A percentile compares a stretch with the other conserved stretches of the same genome.
phyloP scores from a whole-genome alignment of 768 basidiomycete species.

The Tephrocybe sp. region DNA sequence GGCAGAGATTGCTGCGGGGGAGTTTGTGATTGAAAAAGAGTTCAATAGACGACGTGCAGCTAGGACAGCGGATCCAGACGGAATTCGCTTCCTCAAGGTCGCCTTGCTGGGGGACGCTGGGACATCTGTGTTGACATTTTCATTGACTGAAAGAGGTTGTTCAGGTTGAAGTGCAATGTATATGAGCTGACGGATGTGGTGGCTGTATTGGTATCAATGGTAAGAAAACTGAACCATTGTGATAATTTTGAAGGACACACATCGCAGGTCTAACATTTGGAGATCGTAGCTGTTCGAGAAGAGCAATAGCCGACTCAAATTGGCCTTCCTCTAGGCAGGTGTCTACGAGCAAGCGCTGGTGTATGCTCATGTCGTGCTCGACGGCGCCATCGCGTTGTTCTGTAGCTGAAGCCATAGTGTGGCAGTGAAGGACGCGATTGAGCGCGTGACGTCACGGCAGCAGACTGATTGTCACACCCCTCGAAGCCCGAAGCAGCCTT shows the following conservation, averaged over 20 bases:
- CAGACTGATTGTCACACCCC: background rate
- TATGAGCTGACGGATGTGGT: constrained; percentile 64
- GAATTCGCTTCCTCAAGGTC: constrained; percentile 34
- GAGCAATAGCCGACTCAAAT: constrained; percentile 63
- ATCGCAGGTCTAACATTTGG: constrained; percentile 52
- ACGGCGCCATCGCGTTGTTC: constrained; percentile 11
- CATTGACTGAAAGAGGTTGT: constrained; percentile 22
- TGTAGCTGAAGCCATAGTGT: constrained; percentile 4
- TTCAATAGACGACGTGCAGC: constrained; percentile 53
- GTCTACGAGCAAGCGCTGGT: constrained; percentile 61
- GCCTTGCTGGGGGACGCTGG: constrained; percentile 51
- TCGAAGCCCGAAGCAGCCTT: background rate
- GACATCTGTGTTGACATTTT: constrained; percentile 20
- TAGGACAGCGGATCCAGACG: constrained; percentile 43
- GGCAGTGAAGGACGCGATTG: background rate
- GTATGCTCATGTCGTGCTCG: constrained; percentile 43
- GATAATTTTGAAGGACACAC: constrained; percentile 41
- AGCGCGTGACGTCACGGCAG: background rate
- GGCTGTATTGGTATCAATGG: constrained; percentile 28
- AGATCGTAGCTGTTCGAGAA: constrained; percentile 61
- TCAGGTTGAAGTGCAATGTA: constrained; percentile 69
- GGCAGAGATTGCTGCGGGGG: constrained; percentile 48
- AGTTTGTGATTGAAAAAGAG: constrained; percentile 56
- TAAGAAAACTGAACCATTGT: background rate
- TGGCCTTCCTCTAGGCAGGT: constrained; percentile 76